Evolutionary conservation across 768 basidiomycete genomes (phyloP), one percentile per base, ranked within the genome.

Genomic region (Mycena capillaripes): DNA sequence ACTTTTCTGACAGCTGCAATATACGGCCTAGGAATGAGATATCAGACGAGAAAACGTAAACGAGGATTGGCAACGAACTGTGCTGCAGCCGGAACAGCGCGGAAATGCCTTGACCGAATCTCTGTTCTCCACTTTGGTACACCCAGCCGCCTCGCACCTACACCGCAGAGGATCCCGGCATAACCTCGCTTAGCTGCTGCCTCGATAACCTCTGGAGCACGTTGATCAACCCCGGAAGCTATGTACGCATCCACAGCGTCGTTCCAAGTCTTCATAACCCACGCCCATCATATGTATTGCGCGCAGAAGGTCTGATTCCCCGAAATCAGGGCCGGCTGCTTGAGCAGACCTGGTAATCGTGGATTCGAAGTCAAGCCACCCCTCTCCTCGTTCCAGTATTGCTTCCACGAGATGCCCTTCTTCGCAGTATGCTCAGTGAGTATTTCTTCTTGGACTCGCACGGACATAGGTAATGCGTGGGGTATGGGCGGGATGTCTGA

Each of bases 1-100:
- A 8, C 38, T 38, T 30, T 65, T 65, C 38, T 65, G 63, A 27
- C 50, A 65, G 21, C 63, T 65, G 38, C 52, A 65, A 38, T 53
- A 65, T 2, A 65, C 52, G 40, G 55, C 25, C 64, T 66, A 46
- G 23, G 6, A 23, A 19, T 12, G 12, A 7, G n/a, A n/a, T 55
- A n/a, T 30, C 6, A 53, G 46, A n/a, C 8, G 10, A 38, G 7
- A 2, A 27, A 14, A 21, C n/a, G 17, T 30, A 21, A 25, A 12
- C 9, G 11, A 30, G 12, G 38, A 38, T 38, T 10, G 36, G 36
- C 27, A 14, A 65, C 63, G 36, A 42, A 65, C 63, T 25, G 50
- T 65, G 4, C 30, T 53, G 64, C 64, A 66, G 29, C 64, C 64
- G 25, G 36, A 32, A 42, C 64, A 56, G 21, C 19, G 29, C 2